Conservation (phyloP, 2,329 filamentous ascomycete genomes). For the Oidium heveae region DNA sequence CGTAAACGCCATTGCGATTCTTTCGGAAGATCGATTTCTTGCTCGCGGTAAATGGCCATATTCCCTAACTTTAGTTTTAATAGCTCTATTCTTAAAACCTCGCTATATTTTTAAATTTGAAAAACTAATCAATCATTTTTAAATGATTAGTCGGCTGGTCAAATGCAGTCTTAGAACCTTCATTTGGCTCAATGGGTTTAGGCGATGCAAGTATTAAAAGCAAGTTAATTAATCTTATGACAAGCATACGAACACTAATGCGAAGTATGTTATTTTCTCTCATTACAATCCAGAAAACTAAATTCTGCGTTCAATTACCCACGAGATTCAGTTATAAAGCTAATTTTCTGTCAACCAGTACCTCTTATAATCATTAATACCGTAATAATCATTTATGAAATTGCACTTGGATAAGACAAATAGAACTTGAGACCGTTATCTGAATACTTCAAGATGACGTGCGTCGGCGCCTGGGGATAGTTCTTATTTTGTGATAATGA, state of each 20-base stretch:
- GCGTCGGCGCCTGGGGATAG: too few species aligned
- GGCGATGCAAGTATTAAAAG: slow-evolving; percentile 61
- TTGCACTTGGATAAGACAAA: slow-evolving; percentile 36
- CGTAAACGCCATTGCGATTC: slow-evolving; percentile 77
- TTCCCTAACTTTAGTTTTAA: too few species aligned
- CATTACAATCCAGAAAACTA: too few species aligned
- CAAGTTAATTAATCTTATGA: slow-evolving; percentile 72
- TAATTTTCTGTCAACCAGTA: slow-evolving; percentile 23
- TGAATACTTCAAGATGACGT: too few species aligned
- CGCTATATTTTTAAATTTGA: neutral
- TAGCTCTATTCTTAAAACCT: neutral
- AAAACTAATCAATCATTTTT: slow-evolving; percentile 1
- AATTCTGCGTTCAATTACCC: too few species aligned
- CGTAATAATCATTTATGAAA: slow-evolving; percentile 59
- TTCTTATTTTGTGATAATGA: too few species aligned
- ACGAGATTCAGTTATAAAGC: too few species aligned
- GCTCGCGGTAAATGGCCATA: slow-evolving; percentile 33
- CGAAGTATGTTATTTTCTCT: slow-evolving; percentile 37
- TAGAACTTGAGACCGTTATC: too few species aligned
- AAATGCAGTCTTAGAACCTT: slow-evolving; percentile 38
- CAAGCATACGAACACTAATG: slow-evolving; percentile 76
- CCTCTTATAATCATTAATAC: slow-evolving; percentile 66
- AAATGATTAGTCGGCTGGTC: slow-evolving; percentile 50
- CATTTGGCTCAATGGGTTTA: slow-evolving; percentile 39
- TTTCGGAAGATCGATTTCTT: slow-evolving; percentile 87